Percentiles rank a stretch among this genome's conserved stretches.
These are phyloP conservation scores for Epicoccum nigrum DNA, from an alignment of 2,329 filamentous ascomycete species.

Conservation along the genomic window DNA sequence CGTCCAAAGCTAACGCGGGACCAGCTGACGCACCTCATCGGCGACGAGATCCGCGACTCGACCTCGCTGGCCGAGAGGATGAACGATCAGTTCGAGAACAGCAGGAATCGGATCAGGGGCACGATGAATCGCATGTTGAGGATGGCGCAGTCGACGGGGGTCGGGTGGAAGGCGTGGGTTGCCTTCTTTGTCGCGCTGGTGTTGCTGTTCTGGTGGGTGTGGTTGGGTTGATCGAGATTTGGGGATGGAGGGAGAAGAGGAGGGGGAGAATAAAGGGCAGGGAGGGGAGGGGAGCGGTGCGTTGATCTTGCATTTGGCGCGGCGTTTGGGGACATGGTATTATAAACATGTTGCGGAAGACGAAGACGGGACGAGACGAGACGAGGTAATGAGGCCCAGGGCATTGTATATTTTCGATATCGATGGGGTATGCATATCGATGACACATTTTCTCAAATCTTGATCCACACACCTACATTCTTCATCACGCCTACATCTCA, in stretches of 20 bases:
- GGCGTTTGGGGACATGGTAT: constrained; percentile 12
- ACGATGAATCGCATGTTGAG: constrained; percentile 97
- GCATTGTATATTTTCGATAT: too few species aligned
- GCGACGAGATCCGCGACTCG: constrained; percentile 91
- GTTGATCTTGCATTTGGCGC: constrained; percentile 12
- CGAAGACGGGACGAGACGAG: too few species aligned
- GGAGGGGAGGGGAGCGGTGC: not conserved
- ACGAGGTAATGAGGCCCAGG: too few species aligned
- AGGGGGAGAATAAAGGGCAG: not conserved
- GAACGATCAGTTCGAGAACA: constrained; percentile 92
- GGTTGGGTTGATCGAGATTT: constrained; percentile 69
- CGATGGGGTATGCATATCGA: too few species aligned
- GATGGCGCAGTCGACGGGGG: constrained; percentile 94
- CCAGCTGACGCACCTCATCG: constrained; percentile 85
- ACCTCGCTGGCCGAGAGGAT: constrained; percentile 90
- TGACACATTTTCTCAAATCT: too few species aligned
- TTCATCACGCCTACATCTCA: too few species aligned
- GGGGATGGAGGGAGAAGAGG: not conserved
- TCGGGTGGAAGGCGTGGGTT: constrained; percentile 94
- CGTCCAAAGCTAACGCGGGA: not conserved
- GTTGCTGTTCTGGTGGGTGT: constrained; percentile 88
- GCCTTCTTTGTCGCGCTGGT: constrained; percentile 84
- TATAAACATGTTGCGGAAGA: too few species aligned
- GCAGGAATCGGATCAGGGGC: constrained; percentile 77
- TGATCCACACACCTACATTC: too few species aligned